A percentile compares a stretch with the other conserved stretches of the same genome.
phyloP scores from a whole-genome alignment of 257 asterid genomes.

The Ophiorrhiza pumila region DNA sequence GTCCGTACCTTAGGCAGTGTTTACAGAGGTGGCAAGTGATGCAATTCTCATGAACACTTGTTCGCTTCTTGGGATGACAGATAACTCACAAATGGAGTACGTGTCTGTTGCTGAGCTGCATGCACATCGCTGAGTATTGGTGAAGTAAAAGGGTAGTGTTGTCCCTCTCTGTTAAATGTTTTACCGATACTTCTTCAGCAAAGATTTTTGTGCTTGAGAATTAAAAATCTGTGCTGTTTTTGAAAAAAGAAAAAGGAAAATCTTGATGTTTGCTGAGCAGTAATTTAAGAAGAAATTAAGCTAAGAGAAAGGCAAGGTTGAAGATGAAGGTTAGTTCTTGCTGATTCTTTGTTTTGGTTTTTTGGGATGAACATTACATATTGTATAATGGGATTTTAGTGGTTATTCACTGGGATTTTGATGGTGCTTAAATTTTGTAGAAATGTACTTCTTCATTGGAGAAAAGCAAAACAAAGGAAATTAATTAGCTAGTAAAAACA shows the following conservation, averaged over 20 bases:
- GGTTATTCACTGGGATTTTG: too few species aligned
- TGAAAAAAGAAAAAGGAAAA: neutral
- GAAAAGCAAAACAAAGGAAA: neutral
- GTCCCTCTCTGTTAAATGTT: neutral
- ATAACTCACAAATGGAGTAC: neutral
- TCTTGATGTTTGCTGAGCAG: neutral
- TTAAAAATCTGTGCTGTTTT: too few species aligned
- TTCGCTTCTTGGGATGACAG: conserved; percentile 2
- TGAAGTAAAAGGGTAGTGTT: neutral
- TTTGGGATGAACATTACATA: neutral
- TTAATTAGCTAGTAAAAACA: neutral
- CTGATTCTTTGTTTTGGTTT: neutral
- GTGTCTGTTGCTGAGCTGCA: conserved; percentile 16
- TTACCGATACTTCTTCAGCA: neutral
- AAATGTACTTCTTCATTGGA: neutral
- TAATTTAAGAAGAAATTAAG: neutral
- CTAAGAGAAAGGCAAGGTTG: neutral
- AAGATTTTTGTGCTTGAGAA: neutral
- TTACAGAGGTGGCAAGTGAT: conserved; percentile 15
- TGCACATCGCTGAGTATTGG: neutral
- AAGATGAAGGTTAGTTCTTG: conserved; percentile 19
- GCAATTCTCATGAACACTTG: conserved; percentile 9
- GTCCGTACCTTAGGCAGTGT: neutral
- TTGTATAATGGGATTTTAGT: too few species aligned
- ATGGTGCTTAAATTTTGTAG: too few species aligned